phyloP scores from a whole-genome alignment of 1,284 basidiomycete species.

The Trichosporon sp. region DNA sequence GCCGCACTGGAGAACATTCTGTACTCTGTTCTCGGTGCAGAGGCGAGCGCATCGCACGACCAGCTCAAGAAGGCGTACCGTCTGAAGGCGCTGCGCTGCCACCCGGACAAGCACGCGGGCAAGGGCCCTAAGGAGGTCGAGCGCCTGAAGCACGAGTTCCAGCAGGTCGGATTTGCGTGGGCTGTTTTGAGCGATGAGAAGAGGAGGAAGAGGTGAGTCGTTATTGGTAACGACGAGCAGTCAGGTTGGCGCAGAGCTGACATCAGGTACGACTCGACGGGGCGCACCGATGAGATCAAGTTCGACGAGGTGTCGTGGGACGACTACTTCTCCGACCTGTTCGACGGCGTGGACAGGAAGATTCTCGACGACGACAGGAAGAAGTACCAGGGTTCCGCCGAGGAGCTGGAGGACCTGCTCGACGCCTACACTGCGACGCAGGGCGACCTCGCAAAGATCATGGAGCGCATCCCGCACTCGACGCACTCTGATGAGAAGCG shows the following conservation, averaged over 20 bases:
- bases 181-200: conserved; percentile 78
- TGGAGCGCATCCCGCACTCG: conserved; percentile 81
- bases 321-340: conserved; percentile 85
- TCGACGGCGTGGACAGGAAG: conserved; percentile 78
- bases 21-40: conserved; percentile 70
- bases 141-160: conserved; percentile 72
- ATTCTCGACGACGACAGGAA: conserved; percentile 87
- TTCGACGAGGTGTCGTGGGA: conserved; percentile 83
- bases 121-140: conserved; percentile 66
- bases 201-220: conserved; percentile 62
- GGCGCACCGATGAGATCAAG: conserved; percentile 76
- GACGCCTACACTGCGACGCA: conserved; percentile 68
- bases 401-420: conserved; percentile 77
- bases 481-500: conserved; percentile 78
- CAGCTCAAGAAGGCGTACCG: conserved; percentile 83
- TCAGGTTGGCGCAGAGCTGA: conserved; percentile 1
- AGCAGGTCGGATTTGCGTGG: conserved; percentile 88
- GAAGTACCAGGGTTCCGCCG: conserved; percentile 85
- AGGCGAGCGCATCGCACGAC: conserved; percentile 63
- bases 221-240: not conserved
- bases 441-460: conserved; percentile 75
- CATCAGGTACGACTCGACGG: conserved; percentile 72
- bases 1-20: conserved; percentile 57
- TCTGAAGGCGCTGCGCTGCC: conserved; percentile 74
- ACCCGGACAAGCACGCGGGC: conserved; percentile 82